Conservation (phyloP, 306 rosid species). For the Lathyrus aphaca region DNA sequence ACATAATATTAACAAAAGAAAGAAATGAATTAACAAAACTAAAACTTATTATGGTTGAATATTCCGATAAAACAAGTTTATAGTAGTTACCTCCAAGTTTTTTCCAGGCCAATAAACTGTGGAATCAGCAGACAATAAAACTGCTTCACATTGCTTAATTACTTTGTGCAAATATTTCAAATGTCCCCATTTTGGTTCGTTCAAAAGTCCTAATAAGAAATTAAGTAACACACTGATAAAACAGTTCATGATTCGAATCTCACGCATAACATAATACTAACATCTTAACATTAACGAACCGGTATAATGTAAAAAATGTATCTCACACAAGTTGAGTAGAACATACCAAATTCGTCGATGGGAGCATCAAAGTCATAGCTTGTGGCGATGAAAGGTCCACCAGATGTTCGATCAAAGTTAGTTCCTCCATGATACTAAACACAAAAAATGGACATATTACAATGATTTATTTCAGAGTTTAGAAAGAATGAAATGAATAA, state of each 20-base stretch:
- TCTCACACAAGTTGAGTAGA: too few species aligned
- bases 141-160: constrained; percentile 73
- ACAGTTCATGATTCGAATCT: too few species aligned
- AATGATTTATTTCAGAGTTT: constrained; percentile 1
- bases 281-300: too few species aligned
- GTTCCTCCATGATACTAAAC: constrained; percentile 97
- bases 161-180: constrained; percentile 82
- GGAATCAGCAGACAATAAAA: constrained; percentile 73
- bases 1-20: constrained; percentile 24
- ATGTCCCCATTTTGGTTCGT: constrained; percentile 97
- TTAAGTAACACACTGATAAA: too few species aligned
- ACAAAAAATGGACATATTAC: constrained; percentile 18
- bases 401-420: constrained; percentile 86
- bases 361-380: constrained; percentile 98
- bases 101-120: constrained; percentile 65
- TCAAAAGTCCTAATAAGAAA: constrained; percentile 57
- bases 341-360: constrained; percentile 85
- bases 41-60: background rate
- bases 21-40: constrained; percentile 23
- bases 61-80: constrained; percentile 30
- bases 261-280: too few species aligned
- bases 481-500: constrained; percentile 2
- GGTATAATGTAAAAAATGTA: too few species aligned
- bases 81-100: constrained; percentile 62
- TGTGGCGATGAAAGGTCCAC: constrained; percentile 89